Evolutionary conservation across 768 basidiomycete species (phyloP).

Genomic region (Pleurotus sapidus): DNA sequence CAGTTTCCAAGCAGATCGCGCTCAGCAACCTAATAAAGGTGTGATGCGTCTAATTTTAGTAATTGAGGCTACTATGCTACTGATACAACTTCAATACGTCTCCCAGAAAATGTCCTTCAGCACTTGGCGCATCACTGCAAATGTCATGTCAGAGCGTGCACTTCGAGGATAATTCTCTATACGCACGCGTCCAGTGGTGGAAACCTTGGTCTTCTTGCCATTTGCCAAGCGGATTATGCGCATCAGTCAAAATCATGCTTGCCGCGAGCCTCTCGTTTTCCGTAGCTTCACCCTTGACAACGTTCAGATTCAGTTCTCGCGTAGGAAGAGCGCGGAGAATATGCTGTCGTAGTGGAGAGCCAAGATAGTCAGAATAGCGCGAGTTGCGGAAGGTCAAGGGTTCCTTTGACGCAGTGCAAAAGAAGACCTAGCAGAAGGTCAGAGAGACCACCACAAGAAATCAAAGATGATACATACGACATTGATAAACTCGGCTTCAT

Average conservation of each 20-base stretch:
- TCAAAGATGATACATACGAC: slow-evolving; percentile 49
- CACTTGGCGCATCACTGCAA: slow-evolving; percentile 74
- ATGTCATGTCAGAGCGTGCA: neutral
- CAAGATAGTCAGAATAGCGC: slow-evolving; percentile 56
- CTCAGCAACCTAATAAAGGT: neutral
- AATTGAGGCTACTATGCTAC: slow-evolving; percentile 2
- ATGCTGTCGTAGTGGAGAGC: slow-evolving; percentile 62
- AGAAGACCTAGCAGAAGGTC: slow-evolving; percentile 57
- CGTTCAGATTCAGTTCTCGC: slow-evolving; percentile 52
- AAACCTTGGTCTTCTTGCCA: slow-evolving; percentile 65
- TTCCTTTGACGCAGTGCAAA: slow-evolving; percentile 62
- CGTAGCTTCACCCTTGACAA: slow-evolving; percentile 29
- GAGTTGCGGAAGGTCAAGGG: slow-evolving; percentile 61
- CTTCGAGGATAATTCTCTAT: slow-evolving; percentile 1
- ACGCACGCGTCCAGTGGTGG: slow-evolving; percentile 76
- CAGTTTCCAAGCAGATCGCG: neutral
- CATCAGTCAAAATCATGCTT: slow-evolving; percentile 57
- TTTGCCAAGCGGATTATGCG: slow-evolving; percentile 55
- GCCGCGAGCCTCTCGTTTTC: slow-evolving; percentile 34
- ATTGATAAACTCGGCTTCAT: slow-evolving; percentile 60
- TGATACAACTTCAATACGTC: slow-evolving; percentile 48
- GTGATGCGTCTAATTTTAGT: slow-evolving; percentile 8
- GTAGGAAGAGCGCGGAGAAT: slow-evolving; percentile 48
- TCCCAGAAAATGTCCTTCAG: slow-evolving; percentile 75
- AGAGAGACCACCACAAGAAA: neutral